phyloP scores from a whole-genome alignment of 331 rosid genomes.

The Quercus phellos region DNA sequence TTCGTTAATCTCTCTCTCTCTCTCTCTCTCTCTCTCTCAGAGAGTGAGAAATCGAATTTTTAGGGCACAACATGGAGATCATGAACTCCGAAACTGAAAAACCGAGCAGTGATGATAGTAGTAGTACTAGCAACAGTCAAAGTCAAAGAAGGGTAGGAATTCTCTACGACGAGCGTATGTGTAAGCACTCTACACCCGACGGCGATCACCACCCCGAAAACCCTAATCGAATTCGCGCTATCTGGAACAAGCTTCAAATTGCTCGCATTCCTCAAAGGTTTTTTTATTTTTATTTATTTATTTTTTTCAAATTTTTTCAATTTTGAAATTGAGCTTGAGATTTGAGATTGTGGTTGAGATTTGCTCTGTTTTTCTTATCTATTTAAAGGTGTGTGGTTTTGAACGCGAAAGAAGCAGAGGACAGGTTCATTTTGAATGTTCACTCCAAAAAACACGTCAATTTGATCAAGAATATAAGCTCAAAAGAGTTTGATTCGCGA shows the following conservation, averaged over 20 bases:
- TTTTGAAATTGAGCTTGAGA: not conserved
- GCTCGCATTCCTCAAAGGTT: slow-evolving; percentile 58
- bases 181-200: slow-evolving; percentile 49
- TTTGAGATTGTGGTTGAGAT: not conserved
- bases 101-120: not conserved
- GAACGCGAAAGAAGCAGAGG: slow-evolving; percentile 74
- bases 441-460: slow-evolving; percentile 66
- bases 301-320: not conserved
- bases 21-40: not conserved
- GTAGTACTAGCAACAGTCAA: not conserved
- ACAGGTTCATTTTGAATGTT: slow-evolving; percentile 41
- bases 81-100: not conserved
- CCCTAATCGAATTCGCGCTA: slow-evolving; percentile 62
- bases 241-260: slow-evolving; percentile 66
- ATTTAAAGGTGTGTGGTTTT: slow-evolving; percentile 67
- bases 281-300: not conserved
- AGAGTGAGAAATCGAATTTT: not conserved
- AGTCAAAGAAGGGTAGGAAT: slow-evolving; percentile 57
- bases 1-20: not conserved
- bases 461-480: slow-evolving; percentile 65
- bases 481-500: slow-evolving; percentile 39
- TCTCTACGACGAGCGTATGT: slow-evolving; percentile 78
- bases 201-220: slow-evolving; percentile 61
- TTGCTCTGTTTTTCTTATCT: not conserved
- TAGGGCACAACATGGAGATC: slow-evolving; percentile 4